Evolutionary conservation across 2,329 filamentous ascomycete species (phyloP), one percentile per base, ranked within the genome.

Genomic region (Fusarium marasasianum): DNA sequence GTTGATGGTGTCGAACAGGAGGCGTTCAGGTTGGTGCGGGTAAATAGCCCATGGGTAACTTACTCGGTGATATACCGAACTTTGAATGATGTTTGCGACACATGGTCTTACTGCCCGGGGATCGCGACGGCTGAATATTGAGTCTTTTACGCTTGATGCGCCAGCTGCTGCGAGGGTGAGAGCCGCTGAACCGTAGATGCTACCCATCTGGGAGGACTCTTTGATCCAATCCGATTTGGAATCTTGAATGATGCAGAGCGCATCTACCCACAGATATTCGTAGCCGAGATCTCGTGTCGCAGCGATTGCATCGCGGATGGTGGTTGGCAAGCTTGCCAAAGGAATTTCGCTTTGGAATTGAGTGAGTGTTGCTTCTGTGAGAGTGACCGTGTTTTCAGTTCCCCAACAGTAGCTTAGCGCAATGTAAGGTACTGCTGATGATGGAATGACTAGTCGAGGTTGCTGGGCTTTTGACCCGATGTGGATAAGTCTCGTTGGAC

Each of bases 1-100:
- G 3, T 65, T 65, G 6, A 65, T 65, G 1, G 47, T 22, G 1
- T 37, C 26, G n/a, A 15, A 35, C 5, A 65, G n/a, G 4, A 65
- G 29, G 0, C 40, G 47, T 33, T 65, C 63, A 1, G 59, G 31
- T 12, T 64, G 59, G 10, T 65, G 40, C 1, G 63, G 59, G 5
- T 65, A 65, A 11, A 65, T 40, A 24, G 63, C 63, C 63, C 63
- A 65, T 11, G 63, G 63, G 5, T 65, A 65, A 4, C 40, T 65
- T 9, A 64, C 18, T 2, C 48, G 12, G 5, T 22, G 40, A 14
- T 65, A 64, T 1, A 7, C 6, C 3, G 13, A 13, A 6, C 35
- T 38, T 9, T 24, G 35, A 4, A 31, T 20, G 6, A 64, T 55
- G 3, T 64, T 64, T 20, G 59, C 2, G 8, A 65, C 33, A 2